These are phyloP conservation scores for Glutinoglossum americanum DNA, from an alignment of 495 filamentous ascomycete species.

Conservation along the genomic window DNA sequence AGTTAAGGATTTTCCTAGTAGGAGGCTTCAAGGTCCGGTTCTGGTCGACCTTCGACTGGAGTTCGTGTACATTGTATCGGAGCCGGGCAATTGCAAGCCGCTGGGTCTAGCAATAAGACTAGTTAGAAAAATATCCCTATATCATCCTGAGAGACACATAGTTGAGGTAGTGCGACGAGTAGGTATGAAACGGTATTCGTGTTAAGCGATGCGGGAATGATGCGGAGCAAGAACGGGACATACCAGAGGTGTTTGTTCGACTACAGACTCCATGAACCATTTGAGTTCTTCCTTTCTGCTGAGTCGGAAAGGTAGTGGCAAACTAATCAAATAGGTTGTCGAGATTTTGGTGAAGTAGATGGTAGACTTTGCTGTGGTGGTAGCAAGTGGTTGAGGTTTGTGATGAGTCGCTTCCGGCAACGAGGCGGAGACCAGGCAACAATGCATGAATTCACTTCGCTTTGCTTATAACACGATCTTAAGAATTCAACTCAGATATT, in stretches of 20 bases:
- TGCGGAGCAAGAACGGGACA: no score
- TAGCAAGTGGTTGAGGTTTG: not conserved
- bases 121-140: not conserved
- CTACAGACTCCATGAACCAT: not conserved
- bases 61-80: slow-evolving; percentile 22
- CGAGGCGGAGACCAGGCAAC: not conserved
- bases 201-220: not conserved
- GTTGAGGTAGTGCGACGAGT: not conserved
- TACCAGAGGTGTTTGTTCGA: not conserved
- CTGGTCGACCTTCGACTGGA: slow-evolving; percentile 12
- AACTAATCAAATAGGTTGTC: not conserved
- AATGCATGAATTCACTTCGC: not conserved
- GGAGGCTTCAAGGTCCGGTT: slow-evolving; percentile 13
- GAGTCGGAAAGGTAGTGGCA: not conserved
- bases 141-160: not conserved
- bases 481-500: not conserved
- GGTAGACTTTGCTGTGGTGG: no score
- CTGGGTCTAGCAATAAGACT: slow-evolving; percentile 1
- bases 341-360: not conserved
- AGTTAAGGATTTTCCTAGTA: slow-evolving; percentile 43
- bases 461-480: not conserved
- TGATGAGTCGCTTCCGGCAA: not conserved
- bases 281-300: not conserved
- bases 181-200: no score
- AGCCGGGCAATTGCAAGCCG: slow-evolving; percentile 17